Evolutionary conservation across 1,139 yeast species (phyloP).

Genomic region (Magnusiomyces paraingens): DNA sequence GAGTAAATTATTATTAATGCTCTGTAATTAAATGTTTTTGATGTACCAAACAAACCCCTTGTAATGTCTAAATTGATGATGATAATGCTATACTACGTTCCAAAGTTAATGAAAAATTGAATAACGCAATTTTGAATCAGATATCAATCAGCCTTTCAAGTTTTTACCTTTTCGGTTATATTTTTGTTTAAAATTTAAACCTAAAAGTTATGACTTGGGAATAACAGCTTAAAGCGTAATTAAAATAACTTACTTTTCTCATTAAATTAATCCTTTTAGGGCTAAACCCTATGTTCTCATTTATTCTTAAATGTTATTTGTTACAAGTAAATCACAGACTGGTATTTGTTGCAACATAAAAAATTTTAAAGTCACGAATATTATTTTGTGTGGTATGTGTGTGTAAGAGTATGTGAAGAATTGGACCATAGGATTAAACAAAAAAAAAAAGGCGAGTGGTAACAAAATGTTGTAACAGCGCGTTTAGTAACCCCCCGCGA

Average conservation of each 20-base stretch:
- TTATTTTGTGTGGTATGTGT: background rate
- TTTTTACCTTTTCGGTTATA: background rate
- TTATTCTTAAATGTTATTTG: background rate
- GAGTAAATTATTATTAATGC: background rate
- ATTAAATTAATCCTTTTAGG: background rate
- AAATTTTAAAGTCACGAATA: background rate
- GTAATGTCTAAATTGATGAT: too few relatives aligned
- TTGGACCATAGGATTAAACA: background rate
- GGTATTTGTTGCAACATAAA: background rate
- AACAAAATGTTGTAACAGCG: too few relatives aligned
- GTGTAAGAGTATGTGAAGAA: background rate
- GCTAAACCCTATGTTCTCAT: constrained; percentile 2
- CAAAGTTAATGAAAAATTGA: too few relatives aligned
- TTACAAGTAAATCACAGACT: too few relatives aligned
- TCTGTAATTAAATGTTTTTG: constrained; percentile 20
- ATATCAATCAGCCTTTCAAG: background rate
- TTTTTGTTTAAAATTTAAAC: background rate
- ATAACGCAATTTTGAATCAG: background rate
- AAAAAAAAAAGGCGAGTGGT: too few relatives aligned
- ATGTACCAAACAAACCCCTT: constrained; percentile 16
- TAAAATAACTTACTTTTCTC: background rate
- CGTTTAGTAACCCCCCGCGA: background rate
- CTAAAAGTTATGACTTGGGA: background rate
- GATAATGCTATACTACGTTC: background rate
- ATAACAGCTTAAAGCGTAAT: background rate